Percentiles rank a stretch among this genome's conserved stretches.
Conservation (phyloP, 2,329 filamentous ascomycete genomes). For the Exophiala bonariae region DNA sequence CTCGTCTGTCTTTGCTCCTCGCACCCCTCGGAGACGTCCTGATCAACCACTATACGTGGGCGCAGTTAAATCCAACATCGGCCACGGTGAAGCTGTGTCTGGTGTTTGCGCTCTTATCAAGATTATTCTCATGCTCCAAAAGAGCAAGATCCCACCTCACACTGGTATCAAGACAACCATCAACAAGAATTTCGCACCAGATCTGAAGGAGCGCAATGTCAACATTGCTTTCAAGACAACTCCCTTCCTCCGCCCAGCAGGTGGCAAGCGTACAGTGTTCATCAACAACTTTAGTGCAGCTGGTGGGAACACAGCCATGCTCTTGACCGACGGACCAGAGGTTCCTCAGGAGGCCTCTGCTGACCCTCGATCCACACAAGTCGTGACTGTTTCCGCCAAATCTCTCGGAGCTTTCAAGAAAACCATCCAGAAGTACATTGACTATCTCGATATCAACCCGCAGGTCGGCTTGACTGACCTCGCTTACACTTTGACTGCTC, state of each 20-base stretch:
- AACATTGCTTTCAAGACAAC: constrained; percentile 47
- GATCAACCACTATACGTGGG: constrained; percentile 35
- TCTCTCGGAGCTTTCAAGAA: constrained; percentile 46
- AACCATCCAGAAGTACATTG: constrained; percentile 58
- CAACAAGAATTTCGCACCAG: constrained; percentile 36
- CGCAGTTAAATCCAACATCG: constrained; percentile 39
- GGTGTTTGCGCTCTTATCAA: constrained; percentile 54
- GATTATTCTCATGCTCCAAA: constrained; percentile 64
- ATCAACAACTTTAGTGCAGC: constrained; percentile 72
- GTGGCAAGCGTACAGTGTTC: constrained; percentile 39
- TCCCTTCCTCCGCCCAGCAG: constrained; percentile 31
- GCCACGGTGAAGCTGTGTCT: constrained; percentile 48
- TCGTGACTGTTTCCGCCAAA: constrained; percentile 63
- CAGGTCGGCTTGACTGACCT: constrained; percentile 55
- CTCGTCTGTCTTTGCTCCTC: constrained; percentile 35
- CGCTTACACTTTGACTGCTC: constrained; percentile 68
- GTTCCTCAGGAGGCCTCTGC: constrained; percentile 30
- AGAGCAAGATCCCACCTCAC: constrained; percentile 64
- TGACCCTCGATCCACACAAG: constrained; percentile 58
- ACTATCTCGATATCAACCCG: constrained; percentile 56
- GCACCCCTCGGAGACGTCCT: constrained; percentile 30
- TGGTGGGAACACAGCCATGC: constrained; percentile 68
- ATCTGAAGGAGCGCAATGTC: constrained; percentile 35
- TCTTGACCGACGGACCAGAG: constrained; percentile 62
- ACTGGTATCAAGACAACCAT: constrained; percentile 61